Percentiles rank a stretch among this genome's conserved stretches.
These are phyloP conservation scores for Hyaloscypha hepaticicola DNA, from an alignment of 495 filamentous ascomycete genomes.

Conservation along the genomic window DNA sequence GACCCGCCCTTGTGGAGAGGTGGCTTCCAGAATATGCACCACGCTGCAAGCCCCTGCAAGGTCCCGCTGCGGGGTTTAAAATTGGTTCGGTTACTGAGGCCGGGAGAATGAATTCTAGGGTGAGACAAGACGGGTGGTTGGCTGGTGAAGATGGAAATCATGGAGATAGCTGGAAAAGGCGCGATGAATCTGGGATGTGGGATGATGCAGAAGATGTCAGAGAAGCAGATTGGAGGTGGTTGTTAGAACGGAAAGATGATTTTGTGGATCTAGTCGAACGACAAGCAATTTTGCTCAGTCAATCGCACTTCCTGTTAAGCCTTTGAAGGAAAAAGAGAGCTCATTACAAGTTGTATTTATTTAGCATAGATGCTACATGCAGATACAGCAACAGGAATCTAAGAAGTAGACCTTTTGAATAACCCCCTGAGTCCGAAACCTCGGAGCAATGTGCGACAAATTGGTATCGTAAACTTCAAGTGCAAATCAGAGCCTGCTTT, in stretches of 20 bases:
- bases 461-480: too few species aligned
- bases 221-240: too few species aligned
- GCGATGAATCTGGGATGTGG: neutral
- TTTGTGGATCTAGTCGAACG: neutral
- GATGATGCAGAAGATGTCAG: too few species aligned
- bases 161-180: neutral
- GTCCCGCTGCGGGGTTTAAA: too few species aligned
- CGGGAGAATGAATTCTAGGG: neutral
- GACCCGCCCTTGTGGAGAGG: too few species aligned
- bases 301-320: neutral
- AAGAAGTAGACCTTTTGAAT: neutral
- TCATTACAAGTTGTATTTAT: neutral
- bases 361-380: neutral
- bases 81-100: neutral
- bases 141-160: neutral
- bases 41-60: too few species aligned
- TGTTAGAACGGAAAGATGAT: neutral
- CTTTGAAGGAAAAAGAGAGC: neutral
- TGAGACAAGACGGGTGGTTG: neutral
- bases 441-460: too few species aligned
- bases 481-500: too few species aligned
- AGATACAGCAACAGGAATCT: neutral
- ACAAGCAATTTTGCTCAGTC: neutral
- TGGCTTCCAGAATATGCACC: too few species aligned
- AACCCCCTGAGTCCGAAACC: neutral